Evolutionary conservation across 257 asterid species (phyloP), one percentile per base, ranked within the genome.

Genomic region (Nicotiana paniculata): DNA sequence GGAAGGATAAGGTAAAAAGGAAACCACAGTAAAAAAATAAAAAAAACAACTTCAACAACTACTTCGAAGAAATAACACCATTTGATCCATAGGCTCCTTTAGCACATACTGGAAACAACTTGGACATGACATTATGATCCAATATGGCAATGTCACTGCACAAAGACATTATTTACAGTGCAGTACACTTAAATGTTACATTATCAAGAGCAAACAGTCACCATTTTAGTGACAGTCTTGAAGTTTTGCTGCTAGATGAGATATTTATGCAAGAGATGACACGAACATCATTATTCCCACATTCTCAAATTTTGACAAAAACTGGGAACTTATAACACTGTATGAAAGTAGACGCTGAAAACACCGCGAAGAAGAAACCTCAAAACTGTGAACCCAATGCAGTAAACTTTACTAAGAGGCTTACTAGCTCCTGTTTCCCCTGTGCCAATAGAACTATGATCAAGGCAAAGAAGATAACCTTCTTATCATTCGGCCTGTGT

Each of bases 321-420:
- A 64, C 24, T 82, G 77, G 4, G 37, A 58, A 39, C 35, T 77
- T 18, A 4, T 32, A 7, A 15, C 9, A 1, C 21, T 76, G 28
- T 32, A 46, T 67, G 77, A 33, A 63, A 43, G 79, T 70, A 74
- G 17, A 51, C 35, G 12, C 24, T 11, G 80, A 72, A 80, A 57
- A 84, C 68, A 24, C 70, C 66, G 9, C 39, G 46, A 33, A 84
- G 35, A 63, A 84, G 46, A 30, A 80, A 35, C 80, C 86, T 72
- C 32, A 58, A 30, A 9, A 81, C 11, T 17, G 86, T 72, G 13
- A 80, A 84, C 5, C 86, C 86, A 70, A 80, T 81, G 69, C 80
- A 84, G 51, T 70, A 63, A 26, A 74, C 26, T 37, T 84, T 80
- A 63, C 79, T 72, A 24, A 82, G 53, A 32, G 35, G 35, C 35